These are phyloP conservation scores for Yarrowia sp. DNA, from an alignment of 805 yeast species.

Conservation along the genomic window DNA sequence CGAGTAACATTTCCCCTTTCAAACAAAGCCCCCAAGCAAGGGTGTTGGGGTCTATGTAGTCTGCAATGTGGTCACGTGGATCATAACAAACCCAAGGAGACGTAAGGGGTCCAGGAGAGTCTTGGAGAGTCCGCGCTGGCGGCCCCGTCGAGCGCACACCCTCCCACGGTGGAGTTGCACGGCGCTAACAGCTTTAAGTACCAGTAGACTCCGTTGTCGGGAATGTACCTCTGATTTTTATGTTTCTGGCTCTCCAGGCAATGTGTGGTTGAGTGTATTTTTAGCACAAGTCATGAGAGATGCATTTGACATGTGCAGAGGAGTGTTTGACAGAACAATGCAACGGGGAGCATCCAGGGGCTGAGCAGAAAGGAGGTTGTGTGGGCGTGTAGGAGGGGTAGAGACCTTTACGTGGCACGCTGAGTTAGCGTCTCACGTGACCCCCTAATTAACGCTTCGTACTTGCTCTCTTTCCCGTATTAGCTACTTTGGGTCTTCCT, in stretches of 20 bases:
- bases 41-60: slow-evolving; percentile 12
- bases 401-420: too few species aligned
- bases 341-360: slow-evolving; percentile 17
- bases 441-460: slow-evolving; percentile 23
- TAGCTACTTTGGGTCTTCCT: slow-evolving; percentile 34
- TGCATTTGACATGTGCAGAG: slow-evolving; percentile 32
- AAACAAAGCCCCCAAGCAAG: slow-evolving; percentile 30
- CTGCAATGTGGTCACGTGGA: slow-evolving; percentile 37
- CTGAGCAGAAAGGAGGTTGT: slow-evolving; percentile 24
- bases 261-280: slow-evolving; percentile 25
- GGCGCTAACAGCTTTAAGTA: slow-evolving; percentile 24
- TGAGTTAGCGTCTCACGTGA: neutral
- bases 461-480: slow-evolving; percentile 33
- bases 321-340: slow-evolving; percentile 26
- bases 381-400: neutral
- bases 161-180: slow-evolving; percentile 23
- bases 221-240: slow-evolving; percentile 11
- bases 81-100: neutral
- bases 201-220: slow-evolving; percentile 14
- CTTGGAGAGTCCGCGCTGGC: too few species aligned
- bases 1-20: slow-evolving; percentile 24
- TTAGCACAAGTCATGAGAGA: slow-evolving; percentile 33
- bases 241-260: slow-evolving; percentile 1
- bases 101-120: too few species aligned
- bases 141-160: neutral